Evolutionary conservation across 2,329 filamentous ascomycete genomes (phyloP).

Genomic region (Delphinella strobiligena): DNA sequence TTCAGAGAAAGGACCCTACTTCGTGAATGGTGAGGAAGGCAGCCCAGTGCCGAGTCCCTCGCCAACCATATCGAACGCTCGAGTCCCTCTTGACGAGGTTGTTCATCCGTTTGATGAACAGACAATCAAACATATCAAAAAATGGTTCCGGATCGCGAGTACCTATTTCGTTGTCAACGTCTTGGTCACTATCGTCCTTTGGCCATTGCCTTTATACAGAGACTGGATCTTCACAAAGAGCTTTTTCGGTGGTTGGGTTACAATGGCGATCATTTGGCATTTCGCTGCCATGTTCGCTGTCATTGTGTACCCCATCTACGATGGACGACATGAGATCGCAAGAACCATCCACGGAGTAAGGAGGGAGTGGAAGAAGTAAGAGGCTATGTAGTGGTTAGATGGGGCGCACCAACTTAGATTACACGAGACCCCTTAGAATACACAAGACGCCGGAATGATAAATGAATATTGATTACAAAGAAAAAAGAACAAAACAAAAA

Average conservation of each 20-base stretch:
- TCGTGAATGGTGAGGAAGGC: background rate
- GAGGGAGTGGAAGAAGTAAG: constrained; percentile 3
- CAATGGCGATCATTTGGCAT: constrained; percentile 36
- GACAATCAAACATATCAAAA: constrained; percentile 16
- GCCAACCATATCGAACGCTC: background rate
- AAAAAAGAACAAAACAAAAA: too few relatives aligned
- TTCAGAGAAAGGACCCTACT: background rate
- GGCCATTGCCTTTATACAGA: constrained; percentile 40
- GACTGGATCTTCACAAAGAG: constrained; percentile 36
- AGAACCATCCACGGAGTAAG: constrained; percentile 17
- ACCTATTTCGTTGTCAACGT: constrained; percentile 30
- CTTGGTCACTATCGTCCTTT: constrained; percentile 34
- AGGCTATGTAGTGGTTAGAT: constrained; percentile 8
- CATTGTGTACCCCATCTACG: constrained; percentile 36
- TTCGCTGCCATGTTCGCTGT: constrained; percentile 36
- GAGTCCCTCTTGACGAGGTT: constrained; percentile 26
- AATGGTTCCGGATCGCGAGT: constrained; percentile 25
- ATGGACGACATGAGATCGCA: constrained; percentile 32
- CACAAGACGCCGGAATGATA: too few relatives aligned
- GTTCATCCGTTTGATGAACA: constrained; percentile 31
- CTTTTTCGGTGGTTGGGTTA: constrained; percentile 36
- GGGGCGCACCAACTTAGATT: too few relatives aligned
- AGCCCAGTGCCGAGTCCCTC: background rate
- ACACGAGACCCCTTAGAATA: too few relatives aligned
- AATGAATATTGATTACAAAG: too few relatives aligned